Evolutionary conservation across 2,329 filamentous ascomycete species (phyloP).

Genomic region (Helicocarpus griseus): DNA sequence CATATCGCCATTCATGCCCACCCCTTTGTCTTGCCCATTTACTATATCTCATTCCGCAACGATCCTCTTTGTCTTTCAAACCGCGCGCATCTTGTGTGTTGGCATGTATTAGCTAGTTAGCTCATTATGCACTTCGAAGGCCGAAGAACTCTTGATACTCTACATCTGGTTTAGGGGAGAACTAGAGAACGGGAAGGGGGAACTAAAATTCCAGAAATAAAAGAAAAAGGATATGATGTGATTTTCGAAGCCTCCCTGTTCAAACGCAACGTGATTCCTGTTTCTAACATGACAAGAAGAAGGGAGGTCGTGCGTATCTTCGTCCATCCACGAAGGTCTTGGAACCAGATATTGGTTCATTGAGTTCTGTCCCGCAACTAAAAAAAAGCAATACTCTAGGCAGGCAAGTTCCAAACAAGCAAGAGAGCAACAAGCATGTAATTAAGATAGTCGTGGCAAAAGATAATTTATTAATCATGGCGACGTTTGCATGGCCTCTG

Average conservation of each 20-base stretch:
- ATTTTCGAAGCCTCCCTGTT: not conserved
- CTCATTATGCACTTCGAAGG: not conserved
- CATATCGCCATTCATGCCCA: no score
- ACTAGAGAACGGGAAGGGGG: no score
- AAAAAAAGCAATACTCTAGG: constrained; percentile 19
- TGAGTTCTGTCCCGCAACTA: no score
- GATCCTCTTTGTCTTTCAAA: no score
- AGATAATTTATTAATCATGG: constrained; percentile 20
- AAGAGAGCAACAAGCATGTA: no score
- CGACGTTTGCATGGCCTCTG: constrained; percentile 47
- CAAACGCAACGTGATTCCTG: not conserved
- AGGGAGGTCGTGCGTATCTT: not conserved
- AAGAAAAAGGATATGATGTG: not conserved
- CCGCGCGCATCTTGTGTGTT: no score
- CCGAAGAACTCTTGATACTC: not conserved
- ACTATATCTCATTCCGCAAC: not conserved
- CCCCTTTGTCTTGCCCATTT: not conserved
- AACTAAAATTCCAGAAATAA: not conserved
- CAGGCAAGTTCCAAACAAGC: no score
- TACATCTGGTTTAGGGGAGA: not conserved
- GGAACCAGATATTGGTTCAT: no score
- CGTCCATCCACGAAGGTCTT: not conserved
- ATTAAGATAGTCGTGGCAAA: not conserved
- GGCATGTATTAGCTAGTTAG: not conserved
- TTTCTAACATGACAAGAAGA: not conserved